Evolutionary conservation across 208 protist species (phyloP).

Genomic region (Leishmania tropica): DNA sequence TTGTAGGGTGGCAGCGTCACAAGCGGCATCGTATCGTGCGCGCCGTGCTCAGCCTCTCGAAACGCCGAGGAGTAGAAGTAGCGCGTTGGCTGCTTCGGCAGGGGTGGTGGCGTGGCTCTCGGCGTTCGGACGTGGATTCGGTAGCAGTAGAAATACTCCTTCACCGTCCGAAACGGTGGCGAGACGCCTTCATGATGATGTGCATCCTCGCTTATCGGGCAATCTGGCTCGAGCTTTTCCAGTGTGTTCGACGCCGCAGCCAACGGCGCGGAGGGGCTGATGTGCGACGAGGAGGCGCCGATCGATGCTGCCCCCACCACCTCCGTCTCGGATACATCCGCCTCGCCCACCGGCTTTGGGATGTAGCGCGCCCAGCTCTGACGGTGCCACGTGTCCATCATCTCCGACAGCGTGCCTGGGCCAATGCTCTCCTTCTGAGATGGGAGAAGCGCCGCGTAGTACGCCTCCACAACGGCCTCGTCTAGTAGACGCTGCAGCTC

Average conservation of each 20-base stretch:
- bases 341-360: constrained; percentile 7
- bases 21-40: constrained; percentile 26
- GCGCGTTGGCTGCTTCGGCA: constrained; percentile 60
- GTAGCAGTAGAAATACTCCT: constrained; percentile 21
- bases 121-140: constrained; percentile 16
- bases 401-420: background rate
- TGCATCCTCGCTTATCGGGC: background rate
- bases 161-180: background rate
- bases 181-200: constrained; percentile 3
- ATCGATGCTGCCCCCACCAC: background rate
- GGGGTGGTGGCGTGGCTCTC: constrained; percentile 8
- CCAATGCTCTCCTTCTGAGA: background rate
- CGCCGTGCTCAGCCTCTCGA: constrained; percentile 2
- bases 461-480: constrained; percentile 63
- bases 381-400: constrained; percentile 18
- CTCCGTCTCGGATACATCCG: constrained; percentile 10
- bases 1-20: constrained; percentile 83
- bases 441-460: constrained; percentile 34
- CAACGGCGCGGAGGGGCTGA: background rate
- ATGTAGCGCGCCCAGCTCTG: constrained; percentile 33
- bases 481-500: constrained; percentile 46
- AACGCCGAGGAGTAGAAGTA: constrained; percentile 66
- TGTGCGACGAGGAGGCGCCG: constrained; percentile 7
- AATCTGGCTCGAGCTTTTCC: too few relatives aligned
- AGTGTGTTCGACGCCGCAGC: background rate